Conservation (phyloP, 768 basidiomycete genomes). For the Gloeophyllum trabeum region DNA sequence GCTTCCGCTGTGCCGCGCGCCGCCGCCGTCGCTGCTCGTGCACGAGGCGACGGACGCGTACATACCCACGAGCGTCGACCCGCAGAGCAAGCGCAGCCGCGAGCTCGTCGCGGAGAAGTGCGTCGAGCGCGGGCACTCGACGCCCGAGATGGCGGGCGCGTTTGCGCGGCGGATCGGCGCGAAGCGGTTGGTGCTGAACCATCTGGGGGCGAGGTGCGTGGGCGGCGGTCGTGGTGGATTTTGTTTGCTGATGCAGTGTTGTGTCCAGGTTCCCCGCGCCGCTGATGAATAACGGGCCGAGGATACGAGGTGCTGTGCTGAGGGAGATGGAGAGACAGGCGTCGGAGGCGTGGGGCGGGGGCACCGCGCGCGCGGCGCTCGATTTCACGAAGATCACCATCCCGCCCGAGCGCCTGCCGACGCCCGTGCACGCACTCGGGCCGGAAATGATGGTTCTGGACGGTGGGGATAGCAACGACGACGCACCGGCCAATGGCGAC, state of each 20-base stretch:
- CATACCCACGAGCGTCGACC: slow-evolving; percentile 46
- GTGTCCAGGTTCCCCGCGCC: slow-evolving; percentile 41
- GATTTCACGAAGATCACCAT: slow-evolving; percentile 12
- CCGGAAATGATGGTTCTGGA: too few relatives aligned
- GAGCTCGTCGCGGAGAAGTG: slow-evolving; percentile 36
- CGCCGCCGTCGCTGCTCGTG: slow-evolving; percentile 55
- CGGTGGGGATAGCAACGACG: too few relatives aligned
- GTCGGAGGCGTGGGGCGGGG: slow-evolving; percentile 40
- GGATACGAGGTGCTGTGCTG: slow-evolving; percentile 31
- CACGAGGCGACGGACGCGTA: slow-evolving; percentile 79
- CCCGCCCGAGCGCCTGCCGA: slow-evolving; percentile 1
- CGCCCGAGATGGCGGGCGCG: slow-evolving; percentile 64
- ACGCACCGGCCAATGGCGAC: too few relatives aligned
- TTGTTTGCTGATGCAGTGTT: slow-evolving; percentile 1
- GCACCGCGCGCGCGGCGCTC: slow-evolving; percentile 11
- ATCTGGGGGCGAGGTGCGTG: slow-evolving; percentile 58
- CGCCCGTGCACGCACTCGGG: too few relatives aligned
- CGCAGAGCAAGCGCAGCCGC: slow-evolving; percentile 28
- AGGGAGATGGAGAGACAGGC: slow-evolving; percentile 54
- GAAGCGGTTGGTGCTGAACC: slow-evolving; percentile 59
- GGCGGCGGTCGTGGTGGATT: background rate
- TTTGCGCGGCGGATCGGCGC: slow-evolving; percentile 60
- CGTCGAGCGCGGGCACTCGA: slow-evolving; percentile 65
- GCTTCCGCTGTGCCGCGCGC: slow-evolving; percentile 38
- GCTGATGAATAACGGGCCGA: slow-evolving; percentile 17